Evolutionary conservation across 345 rosid genomes (phyloP).

Genomic region (Garcia nutans): DNA sequence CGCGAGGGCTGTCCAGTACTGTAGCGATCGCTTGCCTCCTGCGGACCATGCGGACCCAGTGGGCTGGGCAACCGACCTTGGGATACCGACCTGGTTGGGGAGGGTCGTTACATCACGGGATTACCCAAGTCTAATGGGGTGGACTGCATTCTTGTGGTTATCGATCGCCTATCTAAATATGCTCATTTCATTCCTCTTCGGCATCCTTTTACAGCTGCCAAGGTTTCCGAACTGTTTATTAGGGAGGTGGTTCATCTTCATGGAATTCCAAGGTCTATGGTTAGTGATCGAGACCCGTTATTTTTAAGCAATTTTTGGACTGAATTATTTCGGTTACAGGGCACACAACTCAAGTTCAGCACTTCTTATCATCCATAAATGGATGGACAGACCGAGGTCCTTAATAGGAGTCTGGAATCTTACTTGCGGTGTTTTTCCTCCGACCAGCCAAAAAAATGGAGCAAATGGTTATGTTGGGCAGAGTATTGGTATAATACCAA

Average conservation of each 20-base stretch:
- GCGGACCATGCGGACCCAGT: no score
- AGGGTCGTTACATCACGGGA: no score
- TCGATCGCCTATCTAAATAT: constrained; percentile 3
- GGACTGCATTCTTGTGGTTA: neutral
- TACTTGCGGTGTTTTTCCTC: neutral
- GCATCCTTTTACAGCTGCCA: neutral
- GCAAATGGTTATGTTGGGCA: neutral
- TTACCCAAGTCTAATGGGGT: neutral
- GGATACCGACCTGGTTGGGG: no score
- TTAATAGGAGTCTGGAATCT: neutral
- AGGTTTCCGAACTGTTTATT: neutral
- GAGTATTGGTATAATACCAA: neutral
- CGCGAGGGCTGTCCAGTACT: no score
- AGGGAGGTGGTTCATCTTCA: neutral
- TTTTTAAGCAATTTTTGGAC: neutral
- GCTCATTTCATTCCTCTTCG: neutral
- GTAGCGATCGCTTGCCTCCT: no score
- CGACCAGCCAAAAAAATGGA: neutral
- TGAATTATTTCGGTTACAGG: neutral
- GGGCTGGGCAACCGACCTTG: no score
- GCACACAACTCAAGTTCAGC: neutral
- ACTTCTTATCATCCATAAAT: no score
- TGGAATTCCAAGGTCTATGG: neutral
- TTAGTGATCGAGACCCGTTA: neutral
- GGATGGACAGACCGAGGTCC: neutral